Base-by-base conservation (phyloP, 1,284 basidiomycete species). In the Porodaedalea pini region DNA sequence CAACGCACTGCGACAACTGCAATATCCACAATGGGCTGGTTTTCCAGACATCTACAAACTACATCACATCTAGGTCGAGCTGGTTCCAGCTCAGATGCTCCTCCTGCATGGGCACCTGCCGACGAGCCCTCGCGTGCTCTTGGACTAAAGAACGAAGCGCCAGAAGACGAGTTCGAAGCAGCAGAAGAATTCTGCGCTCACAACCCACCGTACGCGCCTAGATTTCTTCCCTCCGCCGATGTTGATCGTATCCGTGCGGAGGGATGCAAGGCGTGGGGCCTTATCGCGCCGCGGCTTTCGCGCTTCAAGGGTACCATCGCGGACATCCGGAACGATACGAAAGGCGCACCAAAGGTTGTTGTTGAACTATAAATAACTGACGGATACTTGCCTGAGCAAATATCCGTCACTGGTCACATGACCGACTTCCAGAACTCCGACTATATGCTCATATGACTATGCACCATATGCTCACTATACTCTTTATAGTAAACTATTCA, bases 81-180 rank as follows among this genome's bases (percentile, higher is more conserved):
- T 32, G 21, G 15, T 17, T 19, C n/a, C 23, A 7, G 11, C 11
- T 27, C 32, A 10, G 55, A 56, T 29, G 36, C 39, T 17, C 79
- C 76, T n/a, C 79, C 79, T 3, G 68, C 66, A 54, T 82, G 80
- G 80, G 67, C 76, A 0, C 71, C 81, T 27, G 79, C 80, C 0
- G 73, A 74, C 0, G 80, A 82, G 61, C 55, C 51, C n/a, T 72
- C 75, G 2, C 74, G 82, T 62, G 62, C 63, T 13, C 68, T 65
- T 11, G 84, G 84, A 2, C 75, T 78, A 47, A 73, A 68, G 59
- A 73, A 74, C 48, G 85, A 87, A 61, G 84, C 83, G 2, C 66
- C 79, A 0, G 72, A 77, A 21, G 69, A 78, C 6, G 81, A 84
- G 58, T 86, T 71, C 64, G 66, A 75, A 54, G 68, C 68, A 5